Conservation (phyloP, 495 filamentous ascomycete genomes). For the Daldinia loculata region DNA sequence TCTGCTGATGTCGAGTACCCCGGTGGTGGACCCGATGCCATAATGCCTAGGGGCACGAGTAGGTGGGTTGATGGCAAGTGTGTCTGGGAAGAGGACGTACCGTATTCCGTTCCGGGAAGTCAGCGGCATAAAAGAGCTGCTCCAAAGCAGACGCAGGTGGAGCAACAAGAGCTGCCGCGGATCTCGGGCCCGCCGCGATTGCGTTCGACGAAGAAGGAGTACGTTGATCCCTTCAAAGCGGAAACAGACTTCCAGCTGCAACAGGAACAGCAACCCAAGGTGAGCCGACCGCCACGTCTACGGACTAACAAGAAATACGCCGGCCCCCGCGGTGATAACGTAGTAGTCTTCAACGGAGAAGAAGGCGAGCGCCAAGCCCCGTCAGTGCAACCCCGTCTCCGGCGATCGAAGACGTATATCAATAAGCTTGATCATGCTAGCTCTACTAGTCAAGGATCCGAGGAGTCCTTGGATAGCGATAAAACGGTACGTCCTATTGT, state of each 20-base stretch:
- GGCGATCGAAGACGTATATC: slow-evolving; percentile 14
- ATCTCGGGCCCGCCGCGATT: slow-evolving; percentile 2
- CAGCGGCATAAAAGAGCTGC: neutral
- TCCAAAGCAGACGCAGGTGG: neutral
- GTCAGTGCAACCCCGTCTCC: slow-evolving; percentile 6
- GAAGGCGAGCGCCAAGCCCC: neutral
- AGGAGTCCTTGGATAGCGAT: neutral
- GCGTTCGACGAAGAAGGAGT: slow-evolving; percentile 28
- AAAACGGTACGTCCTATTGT: neutral
- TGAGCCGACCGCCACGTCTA: neutral
- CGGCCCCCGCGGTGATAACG: slow-evolving; percentile 17
- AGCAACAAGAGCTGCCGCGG: neutral
- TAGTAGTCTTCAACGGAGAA: neutral
- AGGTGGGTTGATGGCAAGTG: slow-evolving; percentile 32
- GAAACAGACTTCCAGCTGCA: neutral
- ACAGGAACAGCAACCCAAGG: neutral
- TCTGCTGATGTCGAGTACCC: slow-evolving; percentile 24
- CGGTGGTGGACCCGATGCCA: neutral
- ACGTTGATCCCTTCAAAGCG: slow-evolving; percentile 18
- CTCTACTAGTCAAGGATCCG: neutral
- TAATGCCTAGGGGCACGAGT: slow-evolving; percentile 3
- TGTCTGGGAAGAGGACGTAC: slow-evolving; percentile 26
- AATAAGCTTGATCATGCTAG: neutral
- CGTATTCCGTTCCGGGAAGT: neutral
- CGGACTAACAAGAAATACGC: slow-evolving; percentile 28